phyloP scores from a whole-genome alignment of 495 filamentous ascomycete species.

The Niebla homalea region DNA sequence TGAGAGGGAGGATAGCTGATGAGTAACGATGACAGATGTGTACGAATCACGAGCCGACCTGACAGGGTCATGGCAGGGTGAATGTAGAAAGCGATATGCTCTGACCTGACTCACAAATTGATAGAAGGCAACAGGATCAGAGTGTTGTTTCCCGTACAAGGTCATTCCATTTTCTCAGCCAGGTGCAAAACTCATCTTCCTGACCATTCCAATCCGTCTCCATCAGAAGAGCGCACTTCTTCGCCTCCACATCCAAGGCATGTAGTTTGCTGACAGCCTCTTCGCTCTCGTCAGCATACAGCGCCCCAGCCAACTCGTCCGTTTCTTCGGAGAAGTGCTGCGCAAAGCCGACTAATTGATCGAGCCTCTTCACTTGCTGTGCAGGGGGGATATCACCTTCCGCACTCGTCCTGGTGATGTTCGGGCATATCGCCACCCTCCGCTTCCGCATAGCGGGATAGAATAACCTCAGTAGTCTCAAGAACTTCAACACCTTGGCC shows the following conservation, averaged over 20 bases:
- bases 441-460: slow-evolving; percentile 16
- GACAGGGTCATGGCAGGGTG: no score
- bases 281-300: slow-evolving; percentile 31
- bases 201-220: slow-evolving; percentile 12
- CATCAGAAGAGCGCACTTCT: slow-evolving; percentile 19
- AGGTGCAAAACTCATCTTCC: slow-evolving; percentile 34
- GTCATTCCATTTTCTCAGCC: slow-evolving; percentile 33
- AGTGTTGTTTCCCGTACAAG: no score
- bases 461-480: slow-evolving; percentile 11
- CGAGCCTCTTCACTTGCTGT: not conserved
- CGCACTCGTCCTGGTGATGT: slow-evolving; percentile 2
- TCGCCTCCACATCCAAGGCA: slow-evolving; percentile 11
- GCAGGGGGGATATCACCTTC: not conserved
- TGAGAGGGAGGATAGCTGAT: slow-evolving; percentile 62
- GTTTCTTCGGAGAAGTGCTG: slow-evolving; percentile 30
- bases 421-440: slow-evolving; percentile 13
- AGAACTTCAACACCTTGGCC: not conserved
- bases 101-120: no score
- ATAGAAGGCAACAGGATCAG: no score
- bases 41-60: no score
- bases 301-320: slow-evolving; percentile 35
- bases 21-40: slow-evolving; percentile 38
- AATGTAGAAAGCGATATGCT: no score
- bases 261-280: slow-evolving; percentile 20
- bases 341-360: slow-evolving; percentile 21